Evolutionary conservation across 257 asterid genomes (phyloP), one percentile per base, ranked within the genome.

Genomic region (Lycium barbarum): DNA sequence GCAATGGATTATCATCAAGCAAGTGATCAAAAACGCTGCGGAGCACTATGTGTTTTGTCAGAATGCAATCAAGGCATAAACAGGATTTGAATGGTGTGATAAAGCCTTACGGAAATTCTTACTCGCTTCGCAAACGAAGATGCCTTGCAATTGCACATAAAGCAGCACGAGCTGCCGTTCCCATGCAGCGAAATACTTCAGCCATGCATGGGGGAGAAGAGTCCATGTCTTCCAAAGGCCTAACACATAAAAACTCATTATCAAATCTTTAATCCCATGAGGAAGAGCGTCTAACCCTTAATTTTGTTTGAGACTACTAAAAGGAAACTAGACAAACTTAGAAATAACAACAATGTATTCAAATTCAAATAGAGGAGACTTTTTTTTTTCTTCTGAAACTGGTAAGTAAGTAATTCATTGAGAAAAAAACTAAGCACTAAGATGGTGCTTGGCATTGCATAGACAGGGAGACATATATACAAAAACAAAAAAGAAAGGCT

Each of bases 131-230:
- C 87, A 96, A 85, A 47, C 98, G 99, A 86, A 96, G 98, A 89
- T 95, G 94, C 89, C 96, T 93, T 74, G 99, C 97, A 83, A 93
- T 94, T 81, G 97, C 95, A 87, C 93, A 88, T 86, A 96, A 88
- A 87, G 93, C 92, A 84, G 93, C 96, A 83, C 98, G 97, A 88
- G 98, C 97, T 58, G 93, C 98, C 87, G 81, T 95, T 85, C 98
- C 99, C 99, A 96, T 94, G 89, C 98, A 95, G 86, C 95, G 93
- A 84, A 92, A 96, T 86, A 88, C 92, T 79, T 96, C 99, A 85
- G 95, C 89, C 99, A 96, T 91, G 94, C 98, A 96, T 72, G 99
- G 98, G 83, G 99, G 99, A 85, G 98, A 92, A 62, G 94, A 86
- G 84, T 96, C 99, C 83, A 87, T 82, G 88, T 96, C 98, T 92